Evolutionary conservation across 768 basidiomycete species (phyloP), one percentile per base, ranked within the genome.

Genomic region (Xerocomus potaroensis): DNA sequence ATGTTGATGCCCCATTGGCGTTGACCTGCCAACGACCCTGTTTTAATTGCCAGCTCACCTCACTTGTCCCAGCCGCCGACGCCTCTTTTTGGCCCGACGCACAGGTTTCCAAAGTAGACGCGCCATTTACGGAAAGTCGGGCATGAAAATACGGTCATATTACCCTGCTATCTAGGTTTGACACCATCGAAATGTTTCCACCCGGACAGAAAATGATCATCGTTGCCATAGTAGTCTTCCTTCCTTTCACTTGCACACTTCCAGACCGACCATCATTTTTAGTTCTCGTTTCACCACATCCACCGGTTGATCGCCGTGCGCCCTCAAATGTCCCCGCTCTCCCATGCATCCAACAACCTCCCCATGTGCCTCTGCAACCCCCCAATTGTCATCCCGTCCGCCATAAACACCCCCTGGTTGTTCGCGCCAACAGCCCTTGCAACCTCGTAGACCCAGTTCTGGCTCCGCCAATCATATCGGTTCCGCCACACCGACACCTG

Each of bases 311-410:
- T 46, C 47, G 26, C 47, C 45, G 48, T 15, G 6, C 21, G 11
- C 10, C 12, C 22, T 50, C 47, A 61, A 18, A 65, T 59, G 26
- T 66, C 60, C 12, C 58, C 58, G 10, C 43, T 51, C 45, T 65
- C 61, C 64, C 63, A 67, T 44, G 58, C 61, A 2, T 65, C 64
- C 48, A 67, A 43, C 14, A 65, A 31, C 31, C 34, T 45, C 19
- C 45, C 47, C 64, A 65, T 67, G 4, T 54, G 58, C 10, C 35
- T 41, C 33, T 66, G 55, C 24, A 65, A 23, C 27, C 24, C 53
- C 32, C 31, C 52, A 27, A 57, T 50, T 23, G 45, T 44, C 19
- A 52, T 16, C 35, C 40, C 47, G 8, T 51, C 53, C 5, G 15
- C 22, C 38, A 56, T 45, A 11, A 43, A 43, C 36, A 66, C 22